These are phyloP conservation scores for Penicillium sp. DNA, from an alignment of 2,329 filamentous ascomycete genomes.

Conservation along the genomic window DNA sequence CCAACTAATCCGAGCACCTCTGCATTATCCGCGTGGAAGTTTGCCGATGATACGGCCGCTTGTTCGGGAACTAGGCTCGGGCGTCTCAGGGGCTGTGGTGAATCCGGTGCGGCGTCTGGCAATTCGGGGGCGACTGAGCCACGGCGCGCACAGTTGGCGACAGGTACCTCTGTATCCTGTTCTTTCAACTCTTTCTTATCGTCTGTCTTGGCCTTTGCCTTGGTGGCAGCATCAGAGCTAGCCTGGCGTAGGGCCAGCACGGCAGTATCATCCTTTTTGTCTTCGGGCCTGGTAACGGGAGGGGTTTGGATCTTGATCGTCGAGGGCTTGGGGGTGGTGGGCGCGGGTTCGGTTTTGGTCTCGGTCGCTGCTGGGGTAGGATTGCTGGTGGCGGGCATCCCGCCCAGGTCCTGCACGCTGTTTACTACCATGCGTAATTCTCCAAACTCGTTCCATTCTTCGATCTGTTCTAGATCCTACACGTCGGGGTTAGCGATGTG, in stretches of 20 bases:
- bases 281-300: conserved; percentile 31
- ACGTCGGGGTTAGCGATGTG: background rate
- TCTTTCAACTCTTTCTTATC: conserved; percentile 19
- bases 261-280: conserved; percentile 38
- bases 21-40: conserved; percentile 38
- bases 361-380: conserved; percentile 22
- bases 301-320: conserved; percentile 44
- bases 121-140: conserved; percentile 35
- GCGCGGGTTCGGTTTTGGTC: conserved; percentile 23
- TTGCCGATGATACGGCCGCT: conserved; percentile 39
- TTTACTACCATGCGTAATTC: conserved; percentile 83
- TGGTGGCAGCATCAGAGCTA: conserved; percentile 40
- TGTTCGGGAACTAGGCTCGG: conserved; percentile 35
- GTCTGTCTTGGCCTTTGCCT: conserved; percentile 31
- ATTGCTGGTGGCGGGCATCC: conserved; percentile 31
- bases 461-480: conserved; percentile 87
- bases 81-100: conserved; percentile 21
- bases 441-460: conserved; percentile 99
- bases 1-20: conserved; percentile 37
- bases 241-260: conserved; percentile 45
- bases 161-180: conserved; percentile 12
- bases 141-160: conserved; percentile 18
- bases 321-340: conserved; percentile 28
- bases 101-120: conserved; percentile 20
- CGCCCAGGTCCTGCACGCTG: conserved; percentile 35